These are phyloP conservation scores for Monilinia laxa DNA, from an alignment of 2,329 filamentous ascomycete genomes.

Conservation along the genomic window DNA sequence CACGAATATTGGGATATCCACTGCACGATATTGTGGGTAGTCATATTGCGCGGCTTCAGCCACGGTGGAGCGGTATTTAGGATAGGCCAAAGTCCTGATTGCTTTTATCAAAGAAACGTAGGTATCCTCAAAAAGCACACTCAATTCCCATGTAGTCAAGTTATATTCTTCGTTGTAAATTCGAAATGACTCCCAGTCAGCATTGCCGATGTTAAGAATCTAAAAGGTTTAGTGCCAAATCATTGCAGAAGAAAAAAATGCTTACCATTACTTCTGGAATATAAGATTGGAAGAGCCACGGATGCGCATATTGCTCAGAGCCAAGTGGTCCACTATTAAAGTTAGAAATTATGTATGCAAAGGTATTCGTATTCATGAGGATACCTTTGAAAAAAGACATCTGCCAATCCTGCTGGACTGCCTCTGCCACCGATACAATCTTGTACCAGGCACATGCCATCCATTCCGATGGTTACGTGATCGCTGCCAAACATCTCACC, in stretches of 20 bases:
- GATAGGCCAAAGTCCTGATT: conserved; percentile 38
- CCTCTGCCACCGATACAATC: conserved; percentile 41
- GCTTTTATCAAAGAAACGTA: conserved; percentile 42
- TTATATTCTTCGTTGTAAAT: conserved; percentile 38
- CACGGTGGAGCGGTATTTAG: conserved; percentile 25
- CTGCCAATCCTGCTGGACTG: conserved; percentile 33
- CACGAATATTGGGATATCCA: conserved; percentile 42
- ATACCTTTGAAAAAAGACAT: conserved; percentile 37
- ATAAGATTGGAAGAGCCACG: conserved; percentile 43
- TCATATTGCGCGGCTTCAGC: conserved; percentile 24
- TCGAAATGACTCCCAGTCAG: conserved; percentile 40
- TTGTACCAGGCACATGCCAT: conserved; percentile 42
- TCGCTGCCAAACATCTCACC: conserved; percentile 43
- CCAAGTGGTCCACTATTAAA: conserved; percentile 34
- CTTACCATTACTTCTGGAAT: conserved; percentile 41
- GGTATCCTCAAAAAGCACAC: conserved; percentile 39
- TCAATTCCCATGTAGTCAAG: conserved; percentile 37
- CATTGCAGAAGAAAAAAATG: background rate
- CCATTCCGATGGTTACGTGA: conserved; percentile 39
- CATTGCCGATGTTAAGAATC: conserved; percentile 41
- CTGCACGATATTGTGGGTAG: conserved; percentile 31
- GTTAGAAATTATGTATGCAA: conserved; percentile 27
- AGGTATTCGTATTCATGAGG: background rate
- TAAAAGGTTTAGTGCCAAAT: conserved; percentile 22
- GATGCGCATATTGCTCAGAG: conserved; percentile 38